phyloP scores from a whole-genome alignment of 2,329 filamentous ascomycete genomes.

The Sporothrix pallida region DNA sequence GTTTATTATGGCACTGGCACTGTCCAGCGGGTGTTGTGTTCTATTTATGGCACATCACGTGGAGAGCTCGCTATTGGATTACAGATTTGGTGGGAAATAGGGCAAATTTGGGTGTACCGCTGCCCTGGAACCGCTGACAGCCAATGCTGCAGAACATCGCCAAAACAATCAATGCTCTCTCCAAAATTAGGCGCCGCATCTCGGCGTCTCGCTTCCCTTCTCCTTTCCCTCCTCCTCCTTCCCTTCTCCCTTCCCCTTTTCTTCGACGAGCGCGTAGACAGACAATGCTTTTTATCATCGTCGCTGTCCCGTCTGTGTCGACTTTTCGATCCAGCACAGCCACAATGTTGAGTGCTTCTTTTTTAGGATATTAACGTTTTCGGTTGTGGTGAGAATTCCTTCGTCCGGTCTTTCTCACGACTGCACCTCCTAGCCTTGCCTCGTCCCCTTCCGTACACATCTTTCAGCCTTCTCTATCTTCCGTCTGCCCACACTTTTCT shows the following conservation, averaged over 20 bases:
- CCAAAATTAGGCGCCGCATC: slow-evolving; percentile 18
- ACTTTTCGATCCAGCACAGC: neutral
- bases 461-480: neutral
- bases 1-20: neutral
- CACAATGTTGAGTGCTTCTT: neutral
- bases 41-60: slow-evolving; percentile 34
- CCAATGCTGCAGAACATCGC: slow-evolving; percentile 1
- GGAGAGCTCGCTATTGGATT: slow-evolving; percentile 7
- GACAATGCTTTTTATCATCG: neutral
- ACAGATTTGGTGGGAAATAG: too few relatives aligned
- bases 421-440: neutral
- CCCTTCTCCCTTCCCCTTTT: neutral
- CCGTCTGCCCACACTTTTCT: too few relatives aligned
- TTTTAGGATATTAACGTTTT: neutral
- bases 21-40: slow-evolving; percentile 2
- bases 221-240: neutral
- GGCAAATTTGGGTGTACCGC: neutral
- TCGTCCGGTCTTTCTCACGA: neutral
- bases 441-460: neutral
- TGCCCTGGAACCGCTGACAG: slow-evolving; percentile 1
- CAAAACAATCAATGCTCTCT: neutral
- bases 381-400: neutral
- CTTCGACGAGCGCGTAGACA: neutral
- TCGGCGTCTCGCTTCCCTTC: slow-evolving; percentile 27
- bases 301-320: neutral